Base-by-base conservation (phyloP, 2,329 filamentous ascomycete genomes). In the Fusarium ambrosium region DNA sequence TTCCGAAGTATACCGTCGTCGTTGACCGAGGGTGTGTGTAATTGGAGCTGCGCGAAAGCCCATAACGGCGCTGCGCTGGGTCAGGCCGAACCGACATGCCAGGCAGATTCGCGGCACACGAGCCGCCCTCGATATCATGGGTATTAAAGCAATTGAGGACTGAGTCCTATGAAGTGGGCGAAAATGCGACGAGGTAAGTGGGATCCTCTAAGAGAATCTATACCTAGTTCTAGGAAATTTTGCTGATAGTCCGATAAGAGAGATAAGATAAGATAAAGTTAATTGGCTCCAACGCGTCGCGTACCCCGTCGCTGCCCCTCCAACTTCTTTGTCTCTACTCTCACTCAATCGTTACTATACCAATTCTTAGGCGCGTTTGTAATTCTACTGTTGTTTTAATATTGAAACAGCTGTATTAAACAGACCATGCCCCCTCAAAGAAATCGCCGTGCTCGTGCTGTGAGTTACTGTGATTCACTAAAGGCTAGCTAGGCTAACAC, bases 71-170 rank as follows among this genome's bases (percentile, higher is more conserved):
- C 68, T 75, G 73, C 76, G 77, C 56, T 74, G 78, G 4, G 73
- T 63, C 20, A 84, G 66, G 65, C 80, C 77, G 24, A 77, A 73
- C 51, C 81, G 80, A 70, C 84, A 85, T 77, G 77, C 77, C 56
- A 80, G 74, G 70, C 82, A 84, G 37, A 83, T 76, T 41, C 79
- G 81, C 79, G 81, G 79, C 70, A 79, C 76, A 62, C 78, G 74
- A 10, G 69, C 76, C 68, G 79, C 79, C 72, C 81, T 81, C 22
- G 82, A 80, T 72, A 85, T 77, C 84, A 85, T 85, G 69, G 77
- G 76, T 60, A 64, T 45, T 48, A 32, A 48, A 64, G 61, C 22
- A 72, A 70, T 66, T 39, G 43, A 73, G 58, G 56, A 53, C 22
- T 18, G 59, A 59, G 48, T 20, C 55, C 64, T 67, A 66, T 72